Evolutionary conservation across 768 basidiomycete species (phyloP).

Genomic region (Amanita polypyramis): DNA sequence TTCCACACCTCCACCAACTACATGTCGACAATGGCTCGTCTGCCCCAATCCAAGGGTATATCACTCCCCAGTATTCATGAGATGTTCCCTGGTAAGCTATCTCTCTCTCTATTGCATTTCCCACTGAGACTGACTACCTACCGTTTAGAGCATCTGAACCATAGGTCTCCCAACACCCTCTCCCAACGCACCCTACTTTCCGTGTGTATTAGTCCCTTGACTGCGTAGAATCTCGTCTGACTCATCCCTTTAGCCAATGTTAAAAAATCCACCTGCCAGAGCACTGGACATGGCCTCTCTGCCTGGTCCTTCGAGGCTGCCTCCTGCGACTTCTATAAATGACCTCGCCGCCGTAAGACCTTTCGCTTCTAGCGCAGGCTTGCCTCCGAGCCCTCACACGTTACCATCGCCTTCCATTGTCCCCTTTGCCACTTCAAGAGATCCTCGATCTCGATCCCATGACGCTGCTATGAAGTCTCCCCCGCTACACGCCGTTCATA

Average conservation of each 20-base stretch:
- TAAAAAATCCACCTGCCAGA: not conserved
- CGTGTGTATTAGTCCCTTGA: not conserved
- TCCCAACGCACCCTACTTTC: not conserved
- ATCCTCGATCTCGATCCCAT: slow-evolving; percentile 8
- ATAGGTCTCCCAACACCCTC: not conserved
- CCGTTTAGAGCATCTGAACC: slow-evolving; percentile 13
- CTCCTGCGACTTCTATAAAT: not conserved
- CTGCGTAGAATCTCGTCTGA: not conserved
- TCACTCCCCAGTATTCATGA: slow-evolving; percentile 42
- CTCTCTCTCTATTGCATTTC: slow-evolving; percentile 3
- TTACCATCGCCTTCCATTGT: slow-evolving; percentile 4
- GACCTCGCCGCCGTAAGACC: slow-evolving; percentile 2
- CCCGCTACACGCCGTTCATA: not conserved
- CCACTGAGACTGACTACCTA: not conserved
- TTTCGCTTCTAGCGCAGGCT: slow-evolving; percentile 5
- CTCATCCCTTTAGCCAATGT: not conserved
- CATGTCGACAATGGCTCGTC: slow-evolving; percentile 2
- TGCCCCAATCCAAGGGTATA: slow-evolving; percentile 7
- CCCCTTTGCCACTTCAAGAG: not conserved
- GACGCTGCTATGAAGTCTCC: slow-evolving; percentile 5
- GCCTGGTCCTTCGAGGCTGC: slow-evolving; percentile 1
- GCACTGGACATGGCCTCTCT: not conserved
- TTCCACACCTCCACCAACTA: not conserved
- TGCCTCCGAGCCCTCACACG: slow-evolving; percentile 3
- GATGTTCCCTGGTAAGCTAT: slow-evolving; percentile 38